These are phyloP conservation scores for Pharnaceum exiguum DNA, from an alignment of 148 eudicot species.

Conservation along the genomic window DNA sequence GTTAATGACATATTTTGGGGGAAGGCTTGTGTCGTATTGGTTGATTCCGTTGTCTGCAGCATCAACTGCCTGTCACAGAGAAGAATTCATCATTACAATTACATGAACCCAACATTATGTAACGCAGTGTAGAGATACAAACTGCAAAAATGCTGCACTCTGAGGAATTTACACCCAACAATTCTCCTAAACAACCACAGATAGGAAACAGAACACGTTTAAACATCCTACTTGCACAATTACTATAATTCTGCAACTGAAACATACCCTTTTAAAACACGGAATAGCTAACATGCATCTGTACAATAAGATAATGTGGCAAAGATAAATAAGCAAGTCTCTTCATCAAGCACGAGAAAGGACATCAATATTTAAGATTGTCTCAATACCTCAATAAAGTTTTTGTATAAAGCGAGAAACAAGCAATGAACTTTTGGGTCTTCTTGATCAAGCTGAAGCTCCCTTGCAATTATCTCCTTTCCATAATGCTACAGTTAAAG, in stretches of 20 bases:
- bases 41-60: slow-evolving; percentile 87
- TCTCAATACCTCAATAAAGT: slow-evolving; percentile 37
- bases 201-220: no score
- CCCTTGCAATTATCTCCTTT: slow-evolving; percentile 40
- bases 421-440: slow-evolving; percentile 34
- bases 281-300: no score
- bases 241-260: no score
- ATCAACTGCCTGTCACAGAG: slow-evolving; percentile 78
- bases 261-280: no score
- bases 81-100: background rate
- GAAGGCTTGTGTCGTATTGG: slow-evolving; percentile 60
- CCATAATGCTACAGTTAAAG: slow-evolving; percentile 36
- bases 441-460: slow-evolving; percentile 40
- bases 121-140: no score
- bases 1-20: slow-evolving; percentile 75
- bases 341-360: background rate
- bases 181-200: no score
- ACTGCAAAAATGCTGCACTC: no score
- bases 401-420: slow-evolving; percentile 41
- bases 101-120: no score
- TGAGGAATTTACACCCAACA: no score
- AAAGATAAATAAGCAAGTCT: background rate
- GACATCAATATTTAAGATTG: background rate
- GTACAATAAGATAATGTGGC: no score
- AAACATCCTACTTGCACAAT: no score